Evolutionary conservation across 2,329 filamentous ascomycete genomes (phyloP).

Genomic region (Apiospora marii): DNA sequence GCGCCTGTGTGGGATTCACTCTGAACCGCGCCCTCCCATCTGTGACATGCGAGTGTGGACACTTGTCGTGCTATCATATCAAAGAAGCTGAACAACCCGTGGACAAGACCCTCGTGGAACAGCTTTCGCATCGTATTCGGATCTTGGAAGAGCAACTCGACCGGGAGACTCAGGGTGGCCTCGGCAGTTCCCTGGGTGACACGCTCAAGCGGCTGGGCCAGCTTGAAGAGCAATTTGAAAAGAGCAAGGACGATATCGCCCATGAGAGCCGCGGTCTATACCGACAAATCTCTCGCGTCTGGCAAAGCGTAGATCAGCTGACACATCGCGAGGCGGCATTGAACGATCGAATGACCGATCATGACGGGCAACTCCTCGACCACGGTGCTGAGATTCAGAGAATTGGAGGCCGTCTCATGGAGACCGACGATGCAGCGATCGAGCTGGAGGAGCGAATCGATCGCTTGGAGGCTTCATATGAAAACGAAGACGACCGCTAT

Average conservation of each 20-base stretch:
- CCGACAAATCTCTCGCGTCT: conserved; percentile 61
- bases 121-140: conserved; percentile 55
- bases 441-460: conserved; percentile 64
- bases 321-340: conserved; percentile 47
- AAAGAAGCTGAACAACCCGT: conserved; percentile 53
- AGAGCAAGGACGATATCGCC: conserved; percentile 57
- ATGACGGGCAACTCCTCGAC: conserved; percentile 50
- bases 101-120: conserved; percentile 56
- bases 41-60: conserved; percentile 65
- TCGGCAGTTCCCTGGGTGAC: conserved; percentile 41
- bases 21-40: conserved; percentile 62
- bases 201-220: conserved; percentile 55
- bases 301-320: conserved; percentile 58
- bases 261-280: conserved; percentile 63
- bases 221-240: conserved; percentile 63
- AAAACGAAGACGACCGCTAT: neutral
- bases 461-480: conserved; percentile 46
- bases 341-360: conserved; percentile 48
- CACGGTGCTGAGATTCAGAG: conserved; percentile 53
- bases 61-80: conserved; percentile 66
- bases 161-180: conserved; percentile 45
- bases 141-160: conserved; percentile 54
- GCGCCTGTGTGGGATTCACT: conserved; percentile 65
- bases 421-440: conserved; percentile 58
- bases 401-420: conserved; percentile 57